Percentiles rank a stretch among this genome's conserved stretches.
Evolutionary conservation across 768 basidiomycete species (phyloP).

Genomic region (Nevesoporus exiguus): DNA sequence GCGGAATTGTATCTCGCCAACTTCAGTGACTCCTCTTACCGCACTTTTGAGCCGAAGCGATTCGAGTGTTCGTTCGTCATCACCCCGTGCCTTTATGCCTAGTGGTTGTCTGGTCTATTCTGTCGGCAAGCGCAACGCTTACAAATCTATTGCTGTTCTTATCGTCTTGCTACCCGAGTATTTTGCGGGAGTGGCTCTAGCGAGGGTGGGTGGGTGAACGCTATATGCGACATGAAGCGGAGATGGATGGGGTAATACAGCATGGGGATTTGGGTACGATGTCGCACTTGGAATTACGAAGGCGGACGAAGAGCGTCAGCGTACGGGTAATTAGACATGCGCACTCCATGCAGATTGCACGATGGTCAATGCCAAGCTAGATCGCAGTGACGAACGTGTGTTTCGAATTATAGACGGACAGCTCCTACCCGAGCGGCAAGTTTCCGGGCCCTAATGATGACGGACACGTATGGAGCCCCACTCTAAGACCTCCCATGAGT

Average conservation of each 20-base stretch:
- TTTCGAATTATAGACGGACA: slow-evolving; percentile 8
- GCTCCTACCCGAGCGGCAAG: slow-evolving; percentile 1
- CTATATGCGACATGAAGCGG: slow-evolving; percentile 9
- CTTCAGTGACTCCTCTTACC: not conserved
- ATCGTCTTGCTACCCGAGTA: not conserved
- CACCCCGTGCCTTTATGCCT: not conserved
- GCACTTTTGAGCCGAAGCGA: not conserved
- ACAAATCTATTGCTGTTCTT: not conserved
- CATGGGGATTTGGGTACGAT: not conserved
- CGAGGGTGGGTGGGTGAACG: not conserved
- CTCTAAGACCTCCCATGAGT: not conserved
- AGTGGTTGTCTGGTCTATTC: not conserved
- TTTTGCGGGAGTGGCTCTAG: not conserved
- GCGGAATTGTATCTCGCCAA: not conserved
- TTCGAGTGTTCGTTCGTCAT: not conserved
- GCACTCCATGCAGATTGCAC: slow-evolving; percentile 1
- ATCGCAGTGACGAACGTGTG: slow-evolving; percentile 5
- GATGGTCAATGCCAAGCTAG: not conserved
- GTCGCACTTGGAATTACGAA: not conserved
- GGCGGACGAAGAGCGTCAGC: not conserved
- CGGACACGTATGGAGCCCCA: not conserved
- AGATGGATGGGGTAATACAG: not conserved
- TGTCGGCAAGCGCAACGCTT: not conserved
- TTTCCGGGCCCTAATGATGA: not conserved
- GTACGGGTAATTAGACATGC: slow-evolving; percentile 16